A percentile compares a stretch with the other conserved stretches of the same genome.
These are phyloP conservation scores for Auriscalpium orientale DNA, from an alignment of 768 basidiomycete genomes.

Conservation along the genomic window DNA sequence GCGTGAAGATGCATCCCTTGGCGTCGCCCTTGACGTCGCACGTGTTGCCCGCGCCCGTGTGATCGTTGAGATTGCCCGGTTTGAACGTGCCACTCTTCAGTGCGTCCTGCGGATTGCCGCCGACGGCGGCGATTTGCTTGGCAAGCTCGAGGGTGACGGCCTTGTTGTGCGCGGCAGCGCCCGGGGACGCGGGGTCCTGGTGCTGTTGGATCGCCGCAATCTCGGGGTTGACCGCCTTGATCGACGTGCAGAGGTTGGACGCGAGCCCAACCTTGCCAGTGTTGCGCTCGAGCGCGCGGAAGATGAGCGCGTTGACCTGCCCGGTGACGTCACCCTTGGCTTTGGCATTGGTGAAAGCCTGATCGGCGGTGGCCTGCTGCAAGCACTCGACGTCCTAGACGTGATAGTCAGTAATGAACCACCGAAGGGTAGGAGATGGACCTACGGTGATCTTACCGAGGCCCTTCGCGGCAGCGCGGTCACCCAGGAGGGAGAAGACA, in stretches of 20 bases:
- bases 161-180: constrained; percentile 56
- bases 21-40: constrained; percentile 37
- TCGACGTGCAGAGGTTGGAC: constrained; percentile 40
- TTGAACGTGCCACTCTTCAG: constrained; percentile 56
- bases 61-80: constrained; percentile 44
- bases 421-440: background rate
- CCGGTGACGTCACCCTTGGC: constrained; percentile 49
- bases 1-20: constrained; percentile 54
- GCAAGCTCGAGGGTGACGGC: constrained; percentile 54
- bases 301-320: constrained; percentile 52
- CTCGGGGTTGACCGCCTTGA: constrained; percentile 54
- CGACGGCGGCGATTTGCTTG: constrained; percentile 54
- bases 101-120: constrained; percentile 51
- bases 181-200: constrained; percentile 53
- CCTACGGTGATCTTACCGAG: constrained; percentile 47
- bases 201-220: constrained; percentile 59
- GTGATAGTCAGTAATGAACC: background rate
- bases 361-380: constrained; percentile 58
- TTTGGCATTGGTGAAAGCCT: constrained; percentile 70
- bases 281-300: constrained; percentile 61
- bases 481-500: constrained; percentile 41
- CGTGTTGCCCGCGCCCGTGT: constrained; percentile 39
- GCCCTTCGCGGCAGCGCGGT: constrained; percentile 42
- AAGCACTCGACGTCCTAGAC: constrained; percentile 49
- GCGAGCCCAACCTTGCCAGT: constrained; percentile 44